Evolutionary conservation across 768 basidiomycete genomes (phyloP).

Genomic region (Russula vinacea): DNA sequence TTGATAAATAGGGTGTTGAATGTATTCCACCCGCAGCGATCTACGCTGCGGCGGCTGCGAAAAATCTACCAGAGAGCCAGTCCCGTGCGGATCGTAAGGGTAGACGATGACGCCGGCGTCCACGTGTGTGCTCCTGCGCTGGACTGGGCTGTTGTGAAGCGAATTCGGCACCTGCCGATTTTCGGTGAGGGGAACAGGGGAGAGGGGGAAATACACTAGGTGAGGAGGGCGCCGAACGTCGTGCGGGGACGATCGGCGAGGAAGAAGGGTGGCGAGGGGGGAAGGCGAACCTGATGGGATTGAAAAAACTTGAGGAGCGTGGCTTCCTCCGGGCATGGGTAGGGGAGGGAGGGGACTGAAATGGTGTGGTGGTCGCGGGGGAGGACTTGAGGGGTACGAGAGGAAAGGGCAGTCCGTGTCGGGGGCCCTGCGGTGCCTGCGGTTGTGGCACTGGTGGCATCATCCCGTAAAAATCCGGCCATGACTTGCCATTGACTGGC

Average conservation of each 20-base stretch:
- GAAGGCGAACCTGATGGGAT: conserved; percentile 37
- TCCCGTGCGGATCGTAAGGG: conserved; percentile 37
- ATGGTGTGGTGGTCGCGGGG: conserved; percentile 34
- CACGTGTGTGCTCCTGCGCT: conserved; percentile 22
- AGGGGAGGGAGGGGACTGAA: conserved; percentile 30
- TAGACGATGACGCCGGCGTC: conserved; percentile 35
- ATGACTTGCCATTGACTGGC: conserved; percentile 16
- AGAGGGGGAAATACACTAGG: conserved; percentile 23
- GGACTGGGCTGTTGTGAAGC: conserved; percentile 21
- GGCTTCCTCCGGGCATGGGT: conserved; percentile 35
- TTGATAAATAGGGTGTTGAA: conserved; percentile 24
- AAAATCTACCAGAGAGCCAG: conserved; percentile 38
- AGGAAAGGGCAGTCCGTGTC: conserved; percentile 24
- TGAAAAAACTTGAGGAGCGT: conserved; percentile 36
- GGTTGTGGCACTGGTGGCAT: conserved; percentile 8
- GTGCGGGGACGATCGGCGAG: conserved; percentile 20
- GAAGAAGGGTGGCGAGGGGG: conserved; percentile 35
- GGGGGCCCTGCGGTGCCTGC: conserved; percentile 14
- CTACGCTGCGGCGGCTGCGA: conserved; percentile 33
- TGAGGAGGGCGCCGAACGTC: conserved; percentile 30
- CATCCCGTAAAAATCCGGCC: conserved; percentile 21
- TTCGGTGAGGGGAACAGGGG: conserved; percentile 18
- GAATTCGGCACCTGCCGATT: conserved; percentile 9
- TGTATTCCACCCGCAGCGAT: conserved; percentile 15
- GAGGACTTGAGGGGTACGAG: conserved; percentile 28